Evolutionary conservation across 805 yeast species (phyloP), one percentile per base, ranked within the genome.

Genomic region (Ascoidea rubescens): DNA sequence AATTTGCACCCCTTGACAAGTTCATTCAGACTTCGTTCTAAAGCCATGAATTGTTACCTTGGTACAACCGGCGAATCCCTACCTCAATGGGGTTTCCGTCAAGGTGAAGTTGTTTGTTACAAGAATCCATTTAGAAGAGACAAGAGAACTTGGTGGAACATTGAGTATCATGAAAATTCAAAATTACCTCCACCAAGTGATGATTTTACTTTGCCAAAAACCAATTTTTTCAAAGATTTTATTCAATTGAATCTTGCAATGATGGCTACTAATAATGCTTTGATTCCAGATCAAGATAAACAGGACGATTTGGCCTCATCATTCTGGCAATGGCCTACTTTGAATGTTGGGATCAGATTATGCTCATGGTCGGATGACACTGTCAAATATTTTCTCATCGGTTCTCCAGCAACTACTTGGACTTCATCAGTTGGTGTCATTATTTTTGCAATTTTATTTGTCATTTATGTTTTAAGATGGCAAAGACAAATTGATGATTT

Each of bases 1-100:
- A 66, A 70, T 52, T 62, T 88, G 51, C 95, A 87, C 67, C 93
- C 97, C 16, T 75, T 90, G 56, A 79, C 96, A 44, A 76, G 96
- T 1, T 80, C 88, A 28, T 79, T 93, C 69, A 78, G 96, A 67
- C 71, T 93, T 58, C 79, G 73, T 61, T 83, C 82, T 66, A 73
- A 72, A 57, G 78, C 65, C 7, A 65, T 88, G 61, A 84, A 85
- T 46, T 95, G 97, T 66, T 90, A 89, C 66, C 71, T 93, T 62
- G 86, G 90, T 58, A 86, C 91, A 12, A 75, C 93, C 8, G 97
- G 96, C 48, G 69, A 72, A 58, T 65, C 78, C 30, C 81, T 90
- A 63, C 99, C 99, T 17, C 81, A 80, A 16, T 93, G 99, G 99
- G 99, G 99, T 21, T 93, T 91, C 77, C 79, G 88, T 64, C 99